These are phyloP conservation scores for Rhododendron vialii DNA, from an alignment of 148 eudicot genomes.

Conservation along the genomic window DNA sequence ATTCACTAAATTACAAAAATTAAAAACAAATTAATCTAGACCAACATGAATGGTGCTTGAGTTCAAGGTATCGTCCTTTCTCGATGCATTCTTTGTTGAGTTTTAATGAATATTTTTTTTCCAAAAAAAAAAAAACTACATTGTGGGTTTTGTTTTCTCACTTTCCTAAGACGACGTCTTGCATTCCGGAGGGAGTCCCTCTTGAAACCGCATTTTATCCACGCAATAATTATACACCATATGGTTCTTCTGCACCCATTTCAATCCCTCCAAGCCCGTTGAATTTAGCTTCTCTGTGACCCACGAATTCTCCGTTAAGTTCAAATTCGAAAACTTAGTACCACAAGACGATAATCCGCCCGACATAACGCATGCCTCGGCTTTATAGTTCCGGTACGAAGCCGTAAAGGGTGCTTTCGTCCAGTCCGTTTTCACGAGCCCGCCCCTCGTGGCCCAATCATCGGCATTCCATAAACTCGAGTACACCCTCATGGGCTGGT, in stretches of 20 bases:
- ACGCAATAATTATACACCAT: conserved; percentile 24
- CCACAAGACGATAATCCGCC: conserved; percentile 8
- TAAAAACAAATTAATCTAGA: not conserved
- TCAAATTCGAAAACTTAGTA: not conserved
- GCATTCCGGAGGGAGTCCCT: conserved; percentile 21
- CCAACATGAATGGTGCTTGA: not conserved
- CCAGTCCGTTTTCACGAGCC: conserved; percentile 24
- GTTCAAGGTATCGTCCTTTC: no score
- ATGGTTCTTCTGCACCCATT: conserved; percentile 21
- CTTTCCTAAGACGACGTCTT: conserved; percentile 11
- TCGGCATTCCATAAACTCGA: conserved; percentile 25
- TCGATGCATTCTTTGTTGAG: no score
- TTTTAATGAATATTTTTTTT: no score
- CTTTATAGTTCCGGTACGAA: conserved; percentile 14
- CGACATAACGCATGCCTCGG: conserved; percentile 12
- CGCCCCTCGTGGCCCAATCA: conserved; percentile 23
- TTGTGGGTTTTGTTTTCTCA: not conserved
- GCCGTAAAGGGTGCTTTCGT: conserved; percentile 19
- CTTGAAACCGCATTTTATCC: conserved; percentile 22
- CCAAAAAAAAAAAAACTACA: not conserved
- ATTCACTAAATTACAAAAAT: not conserved
- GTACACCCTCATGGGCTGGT: conserved; percentile 17
- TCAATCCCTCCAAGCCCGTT: conserved; percentile 8
- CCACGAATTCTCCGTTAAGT: conserved; percentile 11
- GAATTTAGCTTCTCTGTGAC: conserved; percentile 9